These are phyloP conservation scores for Pterula multifida DNA, from an alignment of 1,284 basidiomycete genomes.

Conservation along the genomic window DNA sequence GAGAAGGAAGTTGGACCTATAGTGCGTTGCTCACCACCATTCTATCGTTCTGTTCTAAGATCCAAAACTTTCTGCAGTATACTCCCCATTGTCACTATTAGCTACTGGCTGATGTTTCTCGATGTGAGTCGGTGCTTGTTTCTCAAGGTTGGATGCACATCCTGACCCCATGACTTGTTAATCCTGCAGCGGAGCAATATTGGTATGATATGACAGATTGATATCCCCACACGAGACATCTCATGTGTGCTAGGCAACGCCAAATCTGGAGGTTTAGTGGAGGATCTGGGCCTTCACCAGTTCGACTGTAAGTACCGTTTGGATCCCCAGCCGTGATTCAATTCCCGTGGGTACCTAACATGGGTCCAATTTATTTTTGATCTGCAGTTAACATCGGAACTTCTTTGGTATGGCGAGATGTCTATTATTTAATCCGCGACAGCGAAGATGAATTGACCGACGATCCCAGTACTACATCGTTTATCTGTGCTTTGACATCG, in stretches of 20 bases:
- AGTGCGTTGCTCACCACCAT: neutral
- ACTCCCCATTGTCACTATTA: constrained; percentile 5
- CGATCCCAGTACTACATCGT: constrained; percentile 1
- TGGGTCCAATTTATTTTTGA: too few relatives aligned
- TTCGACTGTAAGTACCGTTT: constrained; percentile 5
- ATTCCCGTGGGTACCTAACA: too few relatives aligned
- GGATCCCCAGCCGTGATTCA: too few relatives aligned
- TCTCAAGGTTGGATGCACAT: neutral
- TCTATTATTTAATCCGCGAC: too few relatives aligned
- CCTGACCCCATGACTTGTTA: too few relatives aligned
- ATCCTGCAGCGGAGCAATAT: neutral
- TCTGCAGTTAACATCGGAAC: neutral
- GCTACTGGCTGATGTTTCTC: constrained; percentile 6
- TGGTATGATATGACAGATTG: too few relatives aligned
- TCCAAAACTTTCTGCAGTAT: constrained; percentile 4
- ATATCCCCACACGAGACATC: too few relatives aligned
- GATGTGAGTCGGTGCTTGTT: constrained; percentile 7
- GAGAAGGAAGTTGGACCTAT: constrained; percentile 4
- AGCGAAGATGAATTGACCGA: too few relatives aligned
- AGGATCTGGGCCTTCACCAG: constrained; percentile 3
- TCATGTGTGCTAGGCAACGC: constrained; percentile 1
- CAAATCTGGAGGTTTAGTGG: constrained; percentile 3
- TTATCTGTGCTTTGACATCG: neutral
- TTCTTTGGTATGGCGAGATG: neutral
- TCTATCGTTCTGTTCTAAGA: too few relatives aligned